These are phyloP conservation scores for Symmetrospora coprosmae DNA, from an alignment of 768 basidiomycete species.

Conservation along the genomic window DNA sequence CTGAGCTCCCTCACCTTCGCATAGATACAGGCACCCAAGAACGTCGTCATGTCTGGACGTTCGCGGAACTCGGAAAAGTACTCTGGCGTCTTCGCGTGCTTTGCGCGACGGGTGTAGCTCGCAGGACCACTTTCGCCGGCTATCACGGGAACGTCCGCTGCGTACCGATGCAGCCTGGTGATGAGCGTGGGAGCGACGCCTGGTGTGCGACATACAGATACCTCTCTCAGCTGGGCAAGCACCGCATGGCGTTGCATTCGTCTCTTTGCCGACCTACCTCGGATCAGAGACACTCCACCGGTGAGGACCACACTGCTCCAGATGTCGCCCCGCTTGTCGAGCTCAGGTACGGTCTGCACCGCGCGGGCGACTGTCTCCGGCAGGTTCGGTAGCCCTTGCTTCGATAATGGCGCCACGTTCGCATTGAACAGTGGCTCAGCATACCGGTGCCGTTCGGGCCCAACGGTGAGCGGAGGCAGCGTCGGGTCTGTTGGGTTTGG, in stretches of 20 bases:
- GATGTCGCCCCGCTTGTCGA: constrained; percentile 55
- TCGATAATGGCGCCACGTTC: neutral
- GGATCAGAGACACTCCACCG: constrained; percentile 59
- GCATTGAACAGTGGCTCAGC: constrained; percentile 82
- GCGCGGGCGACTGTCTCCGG: constrained; percentile 56
- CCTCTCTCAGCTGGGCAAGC: constrained; percentile 36
- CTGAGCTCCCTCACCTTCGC: constrained; percentile 32
- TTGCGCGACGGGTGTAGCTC: constrained; percentile 56
- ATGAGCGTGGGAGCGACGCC: constrained; percentile 57
- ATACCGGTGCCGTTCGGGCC: constrained; percentile 76
- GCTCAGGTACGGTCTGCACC: constrained; percentile 47
- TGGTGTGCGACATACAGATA: constrained; percentile 48
- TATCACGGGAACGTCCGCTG: constrained; percentile 44
- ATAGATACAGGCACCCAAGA: constrained; percentile 29
- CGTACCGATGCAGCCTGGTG: neutral
- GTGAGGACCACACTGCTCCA: constrained; percentile 70
- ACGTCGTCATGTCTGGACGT: constrained; percentile 23
- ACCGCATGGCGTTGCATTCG: neutral
- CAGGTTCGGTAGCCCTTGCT: constrained; percentile 38
- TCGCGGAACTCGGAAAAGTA: constrained; percentile 64
- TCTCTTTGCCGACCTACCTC: no score
- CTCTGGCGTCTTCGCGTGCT: constrained; percentile 58
- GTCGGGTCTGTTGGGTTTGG: constrained; percentile 59
- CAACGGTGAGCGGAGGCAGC: constrained; percentile 47
- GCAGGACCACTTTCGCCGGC: constrained; percentile 45